Base-by-base conservation (phyloP, 139 green algal genomes). In the Chlorella sp. region DNA sequence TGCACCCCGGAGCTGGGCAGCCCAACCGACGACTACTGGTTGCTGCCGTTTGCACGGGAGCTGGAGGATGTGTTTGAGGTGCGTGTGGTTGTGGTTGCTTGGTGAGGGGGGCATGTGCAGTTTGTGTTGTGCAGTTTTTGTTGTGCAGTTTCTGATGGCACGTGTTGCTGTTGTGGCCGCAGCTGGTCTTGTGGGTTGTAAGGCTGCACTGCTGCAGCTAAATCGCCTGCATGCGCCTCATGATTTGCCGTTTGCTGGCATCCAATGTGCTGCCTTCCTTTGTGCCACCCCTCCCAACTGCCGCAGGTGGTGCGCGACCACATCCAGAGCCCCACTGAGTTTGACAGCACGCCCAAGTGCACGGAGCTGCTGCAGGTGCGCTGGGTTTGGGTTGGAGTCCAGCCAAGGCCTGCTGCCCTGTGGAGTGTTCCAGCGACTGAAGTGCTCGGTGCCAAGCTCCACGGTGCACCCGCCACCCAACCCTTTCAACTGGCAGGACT, bases 261-360 rank as follows among this genome's bases (percentile, higher is more conserved):
- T 34, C 11, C 36, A 9, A n/a, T 36, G 5, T n/a, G 4, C 68
- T n/a, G 13, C 12, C 68, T n/a, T 51, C 12, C 68, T 30, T 1
- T 60, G 51, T n/a, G n/a, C n/a, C 51, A 60, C 67, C 30, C 30
- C 47, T 13, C 68, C 34, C 9, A 25, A 1, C 39, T 18, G 23
- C 70, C n/a, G 18, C 47, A 80, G 47, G 55, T 70, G 23, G 78
- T 83, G 78, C 78, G 78, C 0, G 78, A 83, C 28, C 78, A 83
- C 63, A 83, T 83, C 38, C 62, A 64, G 57, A 95, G 89, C 81
- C 93, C 93, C 30, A 94, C 90, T 30, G 93, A 97, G 92, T 92
- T 94, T 72, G 91, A 96, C 89, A 94, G 87, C 86, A 95, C 92
- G 67, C 85, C 88, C 23, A 82, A 70, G 78, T 81, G 71, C 72